These are phyloP conservation scores for Pinus albicaulis DNA, from an alignment of 75 land plant genomes.

Conservation along the genomic window DNA sequence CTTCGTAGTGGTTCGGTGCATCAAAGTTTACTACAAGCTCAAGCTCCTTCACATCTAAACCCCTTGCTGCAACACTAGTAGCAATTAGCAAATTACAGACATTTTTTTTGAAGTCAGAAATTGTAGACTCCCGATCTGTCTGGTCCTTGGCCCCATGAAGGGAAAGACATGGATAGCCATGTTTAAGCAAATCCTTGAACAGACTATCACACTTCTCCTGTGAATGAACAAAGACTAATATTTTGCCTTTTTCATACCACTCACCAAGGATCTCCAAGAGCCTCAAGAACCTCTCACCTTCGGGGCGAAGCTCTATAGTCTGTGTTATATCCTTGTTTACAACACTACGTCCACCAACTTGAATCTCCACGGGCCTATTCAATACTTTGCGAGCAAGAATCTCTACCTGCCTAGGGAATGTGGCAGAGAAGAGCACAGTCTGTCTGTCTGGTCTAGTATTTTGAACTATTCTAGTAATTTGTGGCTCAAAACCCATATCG, in stretches of 20 bases:
- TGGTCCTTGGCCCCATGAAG: constrained; percentile 98
- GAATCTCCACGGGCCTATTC: constrained; percentile 89
- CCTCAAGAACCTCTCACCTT: constrained; percentile 76
- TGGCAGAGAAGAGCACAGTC: constrained; percentile 96
- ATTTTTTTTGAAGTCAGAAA: constrained; percentile 86
- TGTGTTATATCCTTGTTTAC: constrained; percentile 98
- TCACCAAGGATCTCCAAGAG: constrained; percentile 92
- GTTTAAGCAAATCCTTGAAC: constrained; percentile 79
- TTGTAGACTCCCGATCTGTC: constrained; percentile 93
- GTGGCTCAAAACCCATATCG: constrained; percentile 99
- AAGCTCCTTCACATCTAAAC: constrained; percentile 96
- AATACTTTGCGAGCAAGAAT: constrained; percentile 87
- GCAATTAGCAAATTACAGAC: constrained; percentile 95
- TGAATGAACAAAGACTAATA: constrained; percentile 91
- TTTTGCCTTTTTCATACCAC: constrained; percentile 97
- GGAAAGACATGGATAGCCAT: constrained; percentile 95
- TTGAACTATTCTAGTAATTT: constrained; percentile 92
- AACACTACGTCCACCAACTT: constrained; percentile 97
- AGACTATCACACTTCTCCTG: constrained; percentile 96
- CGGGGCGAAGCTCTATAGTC: constrained; percentile 85
- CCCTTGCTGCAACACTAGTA: constrained; percentile 96
- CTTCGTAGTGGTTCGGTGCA: constrained; percentile 97
- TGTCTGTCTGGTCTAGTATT: constrained; percentile 90
- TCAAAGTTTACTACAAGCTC: constrained; percentile 95
- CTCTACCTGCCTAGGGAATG: constrained; percentile 98